Conservation (phyloP, 345 rosid genomes). For the Euphorbia pulcherrima region DNA sequence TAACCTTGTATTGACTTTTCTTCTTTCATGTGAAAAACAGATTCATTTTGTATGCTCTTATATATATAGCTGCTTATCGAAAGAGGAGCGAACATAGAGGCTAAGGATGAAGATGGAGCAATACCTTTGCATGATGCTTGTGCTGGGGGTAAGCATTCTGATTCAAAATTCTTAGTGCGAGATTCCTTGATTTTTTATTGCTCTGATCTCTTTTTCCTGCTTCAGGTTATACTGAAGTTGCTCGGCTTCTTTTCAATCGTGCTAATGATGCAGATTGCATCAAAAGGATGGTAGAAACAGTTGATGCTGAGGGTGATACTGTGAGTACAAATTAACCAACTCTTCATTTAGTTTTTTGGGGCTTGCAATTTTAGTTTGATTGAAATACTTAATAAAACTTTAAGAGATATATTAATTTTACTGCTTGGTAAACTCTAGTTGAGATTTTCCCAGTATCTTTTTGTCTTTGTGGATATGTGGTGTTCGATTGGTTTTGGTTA, state of each 20-base stretch:
- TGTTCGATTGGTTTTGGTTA: background rate
- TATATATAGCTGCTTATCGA: constrained; percentile 63
- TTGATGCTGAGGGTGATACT: constrained; percentile 78
- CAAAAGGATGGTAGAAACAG: constrained; percentile 68
- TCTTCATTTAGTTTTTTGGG: background rate
- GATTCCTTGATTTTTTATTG: background rate
- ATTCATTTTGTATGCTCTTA: background rate
- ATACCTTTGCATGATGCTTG: constrained; percentile 93
- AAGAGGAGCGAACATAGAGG: constrained; percentile 82
- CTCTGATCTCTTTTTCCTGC: background rate
- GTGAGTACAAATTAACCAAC: constrained; percentile 40
- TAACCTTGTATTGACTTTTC: background rate
- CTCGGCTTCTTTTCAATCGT: constrained; percentile 51
- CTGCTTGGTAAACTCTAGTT: background rate
- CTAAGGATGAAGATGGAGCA: constrained; percentile 88
- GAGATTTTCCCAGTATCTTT: background rate
- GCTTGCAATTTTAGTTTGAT: background rate
- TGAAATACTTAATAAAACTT: background rate
- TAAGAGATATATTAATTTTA: background rate
- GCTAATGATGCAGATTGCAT: constrained; percentile 43
- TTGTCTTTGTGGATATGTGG: background rate
- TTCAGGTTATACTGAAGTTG: constrained; percentile 67
- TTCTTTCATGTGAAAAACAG: background rate
- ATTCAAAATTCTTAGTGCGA: background rate
- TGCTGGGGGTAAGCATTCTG: constrained; percentile 56